phyloP scores from a whole-genome alignment of 2,329 filamentous ascomycete species.

The Penicillium glabrum region DNA sequence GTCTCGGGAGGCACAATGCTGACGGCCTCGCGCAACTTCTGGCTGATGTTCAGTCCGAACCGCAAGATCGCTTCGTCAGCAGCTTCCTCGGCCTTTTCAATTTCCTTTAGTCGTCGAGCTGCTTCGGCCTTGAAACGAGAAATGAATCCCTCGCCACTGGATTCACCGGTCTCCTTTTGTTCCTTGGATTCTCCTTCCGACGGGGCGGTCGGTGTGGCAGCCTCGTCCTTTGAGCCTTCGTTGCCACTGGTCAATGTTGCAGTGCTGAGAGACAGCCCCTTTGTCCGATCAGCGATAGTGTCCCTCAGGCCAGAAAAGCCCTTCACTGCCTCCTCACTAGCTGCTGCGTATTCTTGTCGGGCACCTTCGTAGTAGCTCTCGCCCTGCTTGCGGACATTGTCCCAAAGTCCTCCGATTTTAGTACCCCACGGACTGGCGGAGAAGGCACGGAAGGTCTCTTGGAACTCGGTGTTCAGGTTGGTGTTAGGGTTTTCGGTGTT shows the following conservation, averaged over 20 bases:
- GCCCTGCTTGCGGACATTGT: slow-evolving; percentile 91
- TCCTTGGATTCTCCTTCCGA: slow-evolving; percentile 19
- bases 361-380: slow-evolving; percentile 84
- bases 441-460: slow-evolving; percentile 93
- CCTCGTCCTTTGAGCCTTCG: slow-evolving; percentile 30
- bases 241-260: slow-evolving; percentile 24
- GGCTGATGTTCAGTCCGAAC: slow-evolving; percentile 84
- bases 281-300: slow-evolving; percentile 69
- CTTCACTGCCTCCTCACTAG: slow-evolving; percentile 77
- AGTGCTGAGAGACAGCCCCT: slow-evolving; percentile 66
- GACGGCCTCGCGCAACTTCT: slow-evolving; percentile 88
- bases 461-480: slow-evolving; percentile 80
- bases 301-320: slow-evolving; percentile 71
- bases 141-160: slow-evolving; percentile 63
- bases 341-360: slow-evolving; percentile 75
- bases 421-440: slow-evolving; percentile 89
- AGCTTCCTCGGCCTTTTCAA: slow-evolving; percentile 89
- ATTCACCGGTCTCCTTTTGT: slow-evolving; percentile 27
- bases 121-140: slow-evolving; percentile 75
- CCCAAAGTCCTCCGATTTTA: slow-evolving; percentile 82
- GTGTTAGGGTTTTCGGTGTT: slow-evolving; percentile 36
- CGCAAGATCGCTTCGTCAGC: slow-evolving; percentile 92
- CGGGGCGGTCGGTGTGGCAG: slow-evolving; percentile 27
- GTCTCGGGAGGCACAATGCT: slow-evolving; percentile 72
- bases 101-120: slow-evolving; percentile 78